Evolutionary conservation across 1,139 yeast species (phyloP), one percentile per base, ranked within the genome.

Genomic region (Yamadazyma atlantica): DNA sequence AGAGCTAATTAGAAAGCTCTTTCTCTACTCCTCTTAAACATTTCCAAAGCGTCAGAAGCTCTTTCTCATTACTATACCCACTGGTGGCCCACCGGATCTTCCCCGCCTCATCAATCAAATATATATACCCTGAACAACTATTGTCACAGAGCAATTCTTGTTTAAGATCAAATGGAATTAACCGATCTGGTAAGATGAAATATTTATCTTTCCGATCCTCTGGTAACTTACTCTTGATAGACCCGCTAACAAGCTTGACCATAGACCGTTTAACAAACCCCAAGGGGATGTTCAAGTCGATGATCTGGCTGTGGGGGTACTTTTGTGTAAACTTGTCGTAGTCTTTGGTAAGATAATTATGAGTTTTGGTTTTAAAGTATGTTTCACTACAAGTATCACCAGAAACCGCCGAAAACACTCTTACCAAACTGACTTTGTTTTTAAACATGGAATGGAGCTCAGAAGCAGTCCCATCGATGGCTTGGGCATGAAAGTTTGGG

Each of bases 11-110:
- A 23, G 6, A 24, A 25, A 59, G 37, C 42, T 68, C 74, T 40
- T 54, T 62, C 36, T 67, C 69, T 30, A 77, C 55, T 1, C 83
- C 84, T 31, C 66, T 64, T 1, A 85, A 80, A 37, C 84, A 75
- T 50, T 76, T 81, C 87, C 89, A 82, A 49, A 86, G 60, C 23
- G 77, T 63, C n/a, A 66, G 62, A 35, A 68, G 62, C 49, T 90
- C 97, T 26, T 73, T 72, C 9, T 75, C 79, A 13, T 71, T 69
- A 3, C 96, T 84, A 35, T 73, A 75, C 1, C 98, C 98, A 54
- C 95, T 80, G 1, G 90, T 87, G 12, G 90, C 92, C 97, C 97
- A 92, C 51, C 98, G 71, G 35, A 92, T 82, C 50, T 75, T 81
- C 37, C 86, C 84, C 12, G 79, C 67, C 13, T 69, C 68, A 53